Percentiles rank a stretch among this genome's conserved stretches.
Evolutionary conservation across 768 basidiomycete species (phyloP).

Genomic region (Ramaria rubella): DNA sequence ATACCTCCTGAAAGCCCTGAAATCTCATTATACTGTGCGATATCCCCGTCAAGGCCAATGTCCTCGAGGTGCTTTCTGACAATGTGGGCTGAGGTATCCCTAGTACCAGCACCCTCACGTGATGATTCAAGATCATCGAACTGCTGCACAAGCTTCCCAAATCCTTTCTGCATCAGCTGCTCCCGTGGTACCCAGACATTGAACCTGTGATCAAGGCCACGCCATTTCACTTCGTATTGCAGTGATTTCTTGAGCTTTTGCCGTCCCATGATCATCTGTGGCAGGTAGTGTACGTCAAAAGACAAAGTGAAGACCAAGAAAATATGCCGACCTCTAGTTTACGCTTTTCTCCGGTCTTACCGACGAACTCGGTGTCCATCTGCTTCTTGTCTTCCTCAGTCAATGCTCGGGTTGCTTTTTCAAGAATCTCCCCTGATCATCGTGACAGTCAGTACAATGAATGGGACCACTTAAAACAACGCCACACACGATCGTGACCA

Average conservation of each 20-base stretch:
- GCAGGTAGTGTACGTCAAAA: background rate
- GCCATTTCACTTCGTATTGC: constrained; percentile 90
- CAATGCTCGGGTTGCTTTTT: constrained; percentile 86
- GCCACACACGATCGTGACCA: constrained; percentile 81
- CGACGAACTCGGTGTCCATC: constrained; percentile 82
- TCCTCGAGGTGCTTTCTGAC: constrained; percentile 92
- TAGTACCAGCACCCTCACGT: constrained; percentile 86
- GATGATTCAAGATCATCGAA: constrained; percentile 97
- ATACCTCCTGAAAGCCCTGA: constrained; percentile 86
- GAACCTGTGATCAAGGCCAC: constrained; percentile 73
- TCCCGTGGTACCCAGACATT: constrained; percentile 93
- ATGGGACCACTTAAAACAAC: constrained; percentile 12
- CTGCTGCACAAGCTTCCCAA: constrained; percentile 83
- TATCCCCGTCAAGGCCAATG: constrained; percentile 94
- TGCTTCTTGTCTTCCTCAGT: constrained; percentile 77
- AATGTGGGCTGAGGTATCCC: constrained; percentile 74
- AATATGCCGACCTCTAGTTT: constrained; percentile 68
- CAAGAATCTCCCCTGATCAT: constrained; percentile 69
- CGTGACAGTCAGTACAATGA: constrained; percentile 11
- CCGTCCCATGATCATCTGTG: constrained; percentile 79
- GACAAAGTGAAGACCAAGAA: constrained; percentile 3
- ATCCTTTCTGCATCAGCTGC: constrained; percentile 78
- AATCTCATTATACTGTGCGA: constrained; percentile 97
- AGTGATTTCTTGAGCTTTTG: constrained; percentile 96
- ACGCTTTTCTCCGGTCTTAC: constrained; percentile 83